These are phyloP conservation scores for Diddensiella santjacobensis DNA, from an alignment of 805 yeast species.

Conservation along the genomic window DNA sequence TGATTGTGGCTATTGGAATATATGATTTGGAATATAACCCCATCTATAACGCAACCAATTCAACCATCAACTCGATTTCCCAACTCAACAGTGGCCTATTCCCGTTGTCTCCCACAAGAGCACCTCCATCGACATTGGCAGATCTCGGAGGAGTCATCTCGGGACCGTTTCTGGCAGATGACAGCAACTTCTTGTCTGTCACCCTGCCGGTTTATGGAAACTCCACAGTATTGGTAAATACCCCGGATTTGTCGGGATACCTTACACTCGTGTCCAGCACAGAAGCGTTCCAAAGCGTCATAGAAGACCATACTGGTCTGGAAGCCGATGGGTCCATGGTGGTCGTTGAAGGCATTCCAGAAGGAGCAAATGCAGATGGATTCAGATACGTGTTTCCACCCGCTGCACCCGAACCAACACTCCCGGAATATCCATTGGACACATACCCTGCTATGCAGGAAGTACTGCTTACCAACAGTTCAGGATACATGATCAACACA, in stretches of 20 bases:
- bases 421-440: slow-evolving; percentile 18
- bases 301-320: slow-evolving; percentile 42
- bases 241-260: slow-evolving; percentile 65
- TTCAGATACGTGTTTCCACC: slow-evolving; percentile 23
- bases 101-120: slow-evolving; percentile 47
- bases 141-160: slow-evolving; percentile 48
- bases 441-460: slow-evolving; percentile 31
- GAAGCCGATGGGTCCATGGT: slow-evolving; percentile 28
- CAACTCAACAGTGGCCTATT: slow-evolving; percentile 36
- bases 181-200: slow-evolving; percentile 55
- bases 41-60: slow-evolving; percentile 34
- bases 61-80: slow-evolving; percentile 30
- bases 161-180: slow-evolving; percentile 58
- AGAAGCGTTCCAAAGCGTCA: slow-evolving; percentile 39
- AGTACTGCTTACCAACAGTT: slow-evolving; percentile 36
- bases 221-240: slow-evolving; percentile 60
- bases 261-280: slow-evolving; percentile 56
- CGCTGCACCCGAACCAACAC: slow-evolving; percentile 32
- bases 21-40: slow-evolving; percentile 57
- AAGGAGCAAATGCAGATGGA: slow-evolving; percentile 18
- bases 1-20: slow-evolving; percentile 52
- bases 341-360: slow-evolving; percentile 18
- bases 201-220: slow-evolving; percentile 74
- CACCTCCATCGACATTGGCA: slow-evolving; percentile 44
- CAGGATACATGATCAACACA: slow-evolving; percentile 43